These are phyloP conservation scores for Colletotrichum sp. DNA, from an alignment of 2,329 filamentous ascomycete species.

Conservation along the genomic window DNA sequence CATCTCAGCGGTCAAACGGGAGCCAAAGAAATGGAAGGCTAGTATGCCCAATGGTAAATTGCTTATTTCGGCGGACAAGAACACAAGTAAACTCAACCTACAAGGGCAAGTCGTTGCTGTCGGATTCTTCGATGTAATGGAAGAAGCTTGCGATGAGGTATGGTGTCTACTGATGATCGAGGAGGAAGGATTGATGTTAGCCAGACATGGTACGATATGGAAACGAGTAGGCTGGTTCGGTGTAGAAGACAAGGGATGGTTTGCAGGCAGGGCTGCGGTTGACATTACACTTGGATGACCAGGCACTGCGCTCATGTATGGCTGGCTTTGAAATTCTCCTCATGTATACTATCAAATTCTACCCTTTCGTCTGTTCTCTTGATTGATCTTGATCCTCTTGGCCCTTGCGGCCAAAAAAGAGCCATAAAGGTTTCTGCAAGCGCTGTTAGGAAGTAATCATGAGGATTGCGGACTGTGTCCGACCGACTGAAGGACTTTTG, in stretches of 20 bases:
- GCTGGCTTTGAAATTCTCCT: no score
- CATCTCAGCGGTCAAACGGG: not conserved
- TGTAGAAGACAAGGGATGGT: not conserved
- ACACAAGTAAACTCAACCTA: not conserved
- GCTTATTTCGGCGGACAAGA: not conserved
- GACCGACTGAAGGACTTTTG: no score
- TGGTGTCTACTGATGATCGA: not conserved
- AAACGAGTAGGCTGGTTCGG: not conserved
- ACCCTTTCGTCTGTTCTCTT: no score
- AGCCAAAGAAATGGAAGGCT: not conserved
- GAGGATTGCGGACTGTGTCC: no score
- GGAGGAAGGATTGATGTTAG: not conserved
- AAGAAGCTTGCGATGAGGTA: not conserved
- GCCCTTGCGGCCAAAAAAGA: no score
- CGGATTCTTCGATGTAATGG: not conserved
- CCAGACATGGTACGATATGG: not conserved
- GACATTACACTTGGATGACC: no score
- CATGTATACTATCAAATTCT: no score
- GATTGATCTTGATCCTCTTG: no score
- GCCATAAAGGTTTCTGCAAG: no score
- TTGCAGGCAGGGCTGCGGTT: no score
- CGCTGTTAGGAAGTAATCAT: no score
- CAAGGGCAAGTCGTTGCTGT: not conserved
- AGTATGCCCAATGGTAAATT: not conserved
- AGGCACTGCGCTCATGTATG: no score